Base-by-base conservation (phyloP, 2,329 filamentous ascomycete species). In the Orbilia brochopaga region DNA sequence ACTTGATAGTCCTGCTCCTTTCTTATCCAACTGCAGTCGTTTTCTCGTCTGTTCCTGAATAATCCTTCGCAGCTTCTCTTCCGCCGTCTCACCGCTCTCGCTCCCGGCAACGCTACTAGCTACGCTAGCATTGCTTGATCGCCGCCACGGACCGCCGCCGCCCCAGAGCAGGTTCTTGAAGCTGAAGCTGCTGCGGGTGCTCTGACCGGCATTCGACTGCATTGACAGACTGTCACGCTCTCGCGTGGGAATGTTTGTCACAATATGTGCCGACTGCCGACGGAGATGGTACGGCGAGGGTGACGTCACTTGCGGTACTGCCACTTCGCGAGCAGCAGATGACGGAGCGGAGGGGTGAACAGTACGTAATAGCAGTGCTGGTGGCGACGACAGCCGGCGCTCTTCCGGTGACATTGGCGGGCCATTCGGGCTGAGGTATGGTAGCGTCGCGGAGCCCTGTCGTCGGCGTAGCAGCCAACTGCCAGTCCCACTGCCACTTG, bases 121-220 rank as follows among this genome's bases (percentile, higher is more conserved):
- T 1, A 62, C 61, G 24, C 67, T 66, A 5, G 58, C 62, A 35
- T 56, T 60, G 19, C 67, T 73, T 5, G 53, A 46, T 15, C 42
- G 46, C 15, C 66, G 53, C 46, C 57, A 60, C 32, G 57, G 52
- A 54, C 67, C 65, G 8, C 61, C 61, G n/a, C 67, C 67, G 8
- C 67, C 67, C 67, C 66, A 73, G 4, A 73, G 32, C 8, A 73
- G 15, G 42, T 73, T 73, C 44, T 73, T 73, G 46, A 73, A 73
- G 30, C 67, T 73, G 13, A 73, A 73, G 32, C 67, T 73, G 27
- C 67, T 73, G 3, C 67, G 23, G 3, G 67, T 73, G 11, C 53
- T 59, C 11, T 59, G 61, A 4, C 60, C 67, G 21, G 67, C 67
- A 19, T 66, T 66, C 32, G 60, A 61, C 7, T 54, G 59, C 7